Evolutionary conservation across 1,284 basidiomycete genomes (phyloP), one percentile per base, ranked within the genome.

Genomic region (Cryptococcus sp.): DNA sequence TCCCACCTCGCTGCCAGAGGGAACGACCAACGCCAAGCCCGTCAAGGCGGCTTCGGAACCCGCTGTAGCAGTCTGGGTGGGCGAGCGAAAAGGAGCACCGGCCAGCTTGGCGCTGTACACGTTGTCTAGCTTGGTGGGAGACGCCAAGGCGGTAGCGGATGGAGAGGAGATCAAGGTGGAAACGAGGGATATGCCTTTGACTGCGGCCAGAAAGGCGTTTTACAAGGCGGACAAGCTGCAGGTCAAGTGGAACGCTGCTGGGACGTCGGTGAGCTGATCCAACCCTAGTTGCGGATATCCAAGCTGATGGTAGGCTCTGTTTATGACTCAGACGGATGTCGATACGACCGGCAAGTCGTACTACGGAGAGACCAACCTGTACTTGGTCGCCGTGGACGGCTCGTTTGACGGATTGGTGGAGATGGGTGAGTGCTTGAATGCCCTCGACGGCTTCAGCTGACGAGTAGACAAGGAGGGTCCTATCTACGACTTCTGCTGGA

Each of bases 341-440:
- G 94, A 98, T 72, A 88, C 89, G 71, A 87, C 89, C 28, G 94
- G 94, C 74, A 97, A 90, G 79, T 93, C 86, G 63, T 98, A 98
- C 74, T 98, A 97, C 60, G 95, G 94, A 52, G 93, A 97, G 77
- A 95, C 92, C 9, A 89, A 91, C 57, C 77, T 98, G 60, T 97
- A 95, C 73, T 80, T 97, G 41, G 81, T 97, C 59, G 89, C 84
- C 54, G 84, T 91, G n/a, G 84, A 88, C n/a, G 93, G 94, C 32
- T 87, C 88, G 59, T 97, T 93, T 60, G 93, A 97, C 70, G 92
- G 89, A 69, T 80, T 90, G 23, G 86, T 98, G 31, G 81, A 84
- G 4, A 78, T 97, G 34, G 75, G 73, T 74, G 37, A 53, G 70
- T 40, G n/a, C n/a, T n/a, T 33, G 12, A 10, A 22, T 35, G 26